phyloP scores from a whole-genome alignment of 2,329 filamentous ascomycete genomes.

The Pyrenochaeta sp. region DNA sequence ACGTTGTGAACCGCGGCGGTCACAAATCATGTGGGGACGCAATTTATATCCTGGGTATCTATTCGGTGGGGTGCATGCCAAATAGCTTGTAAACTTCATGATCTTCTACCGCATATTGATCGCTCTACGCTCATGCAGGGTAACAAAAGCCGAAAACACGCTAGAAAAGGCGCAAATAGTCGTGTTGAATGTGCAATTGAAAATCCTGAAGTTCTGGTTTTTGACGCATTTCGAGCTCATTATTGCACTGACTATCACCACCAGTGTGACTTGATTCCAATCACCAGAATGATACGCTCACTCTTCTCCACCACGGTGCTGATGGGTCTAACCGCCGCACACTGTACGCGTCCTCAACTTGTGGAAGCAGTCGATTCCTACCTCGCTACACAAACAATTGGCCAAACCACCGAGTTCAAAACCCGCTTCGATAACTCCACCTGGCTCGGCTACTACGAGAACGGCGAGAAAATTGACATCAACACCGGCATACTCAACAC shows the following conservation, averaged over 20 bases:
- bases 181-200: not conserved
- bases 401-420: slow-evolving; percentile 19
- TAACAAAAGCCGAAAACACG: not conserved
- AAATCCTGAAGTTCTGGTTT: not conserved
- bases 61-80: not conserved
- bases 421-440: slow-evolving; percentile 34
- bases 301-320: not conserved
- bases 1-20: not conserved
- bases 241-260: not conserved
- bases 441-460: slow-evolving; percentile 39
- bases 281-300: not conserved
- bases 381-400: slow-evolving; percentile 25
- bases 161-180: not conserved
- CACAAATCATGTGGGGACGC: not conserved
- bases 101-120: not conserved
- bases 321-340: not conserved
- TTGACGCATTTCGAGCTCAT: not conserved
- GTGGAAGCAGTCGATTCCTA: slow-evolving; percentile 25
- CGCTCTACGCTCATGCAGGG: not conserved
- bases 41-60: not conserved
- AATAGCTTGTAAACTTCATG: not conserved
- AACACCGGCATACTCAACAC: slow-evolving; percentile 25
- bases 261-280: not conserved
- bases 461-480: slow-evolving; percentile 26
- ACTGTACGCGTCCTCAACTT: slow-evolving; percentile 30